Base-by-base conservation (phyloP, 768 basidiomycete species). In the Naganishia friedmannii region DNA sequence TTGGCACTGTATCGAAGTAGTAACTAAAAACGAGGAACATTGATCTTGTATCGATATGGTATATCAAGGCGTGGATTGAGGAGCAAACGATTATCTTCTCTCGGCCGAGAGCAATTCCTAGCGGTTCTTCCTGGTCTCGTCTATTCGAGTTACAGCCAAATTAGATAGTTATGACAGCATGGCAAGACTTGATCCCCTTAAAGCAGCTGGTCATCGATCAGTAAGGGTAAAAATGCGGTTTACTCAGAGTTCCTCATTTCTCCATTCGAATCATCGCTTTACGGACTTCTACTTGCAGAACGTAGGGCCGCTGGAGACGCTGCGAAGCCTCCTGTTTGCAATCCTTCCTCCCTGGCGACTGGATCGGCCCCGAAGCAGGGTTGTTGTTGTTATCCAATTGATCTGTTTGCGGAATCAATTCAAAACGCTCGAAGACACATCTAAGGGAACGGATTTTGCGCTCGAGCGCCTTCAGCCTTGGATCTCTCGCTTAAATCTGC, bases 381-480 rank as follows among this genome's bases (percentile, higher is more conserved):
- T 23, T 26, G n/a, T n/a, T n/a, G 23, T 51, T 51, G n/a, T n/a
- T n/a, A n/a, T n/a, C 48, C n/a, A 55, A 34, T 34, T 29, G n/a
- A 34, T 58, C 57, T 39, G 57, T 12, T 4, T 12, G 34, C 57
- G 57, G 57, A 58, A 39, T 23, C 57, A 58, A 58, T 58, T 23
- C 57, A 37, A 58, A 58, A 58, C 57, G 32, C 31, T 31, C 15
- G 31, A 26, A 29, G 19, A 1, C 3, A 21, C 8, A 8, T 10
- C 9, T 23, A 4, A 29, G 32, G 28, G 29, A 32, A 7, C 17
- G 28, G 34, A 39, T 31, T 21, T 58, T 39, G 57, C 34, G 31
- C 57, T 58, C 57, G 57, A 31, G 19, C 32, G n/a, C 3, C 23
- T 26, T 15, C 15, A 15, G 15, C n/a, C 48, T 51, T 21, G 23